Conservation (phyloP, 768 basidiomycete genomes). For the Kwoniella shandongensis region DNA sequence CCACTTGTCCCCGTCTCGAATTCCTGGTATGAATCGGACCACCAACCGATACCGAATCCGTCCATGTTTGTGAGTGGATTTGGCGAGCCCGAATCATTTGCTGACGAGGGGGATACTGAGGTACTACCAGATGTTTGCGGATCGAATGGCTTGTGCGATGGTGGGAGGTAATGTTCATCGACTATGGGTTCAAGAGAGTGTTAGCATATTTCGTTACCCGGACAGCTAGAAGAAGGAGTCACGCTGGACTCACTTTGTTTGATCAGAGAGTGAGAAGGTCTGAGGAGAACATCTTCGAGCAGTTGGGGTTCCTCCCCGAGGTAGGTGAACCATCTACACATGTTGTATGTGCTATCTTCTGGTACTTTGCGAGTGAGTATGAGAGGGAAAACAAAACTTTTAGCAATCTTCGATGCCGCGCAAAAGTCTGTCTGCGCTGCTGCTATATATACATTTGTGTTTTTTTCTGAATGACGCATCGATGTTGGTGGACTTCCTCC, state of each 20-base stretch:
- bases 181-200: background rate
- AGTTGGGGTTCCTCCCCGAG: constrained; percentile 23
- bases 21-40: constrained; percentile 10
- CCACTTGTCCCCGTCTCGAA: constrained; percentile 8
- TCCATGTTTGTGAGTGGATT: constrained; percentile 26
- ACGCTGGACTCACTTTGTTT: constrained; percentile 19
- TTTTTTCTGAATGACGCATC: no score
- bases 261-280: constrained; percentile 22
- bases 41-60: constrained; percentile 24
- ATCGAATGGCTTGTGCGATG: constrained; percentile 5
- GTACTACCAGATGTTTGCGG: background rate
- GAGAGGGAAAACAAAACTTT: no score
- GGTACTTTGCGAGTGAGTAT: background rate
- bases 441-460: background rate
- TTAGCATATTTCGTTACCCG: background rate
- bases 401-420: no score
- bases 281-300: constrained; percentile 22
- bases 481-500: no score
- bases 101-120: background rate
- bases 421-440: no score
- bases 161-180: constrained; percentile 18
- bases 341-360: constrained; percentile 1
- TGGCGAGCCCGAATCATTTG: constrained; percentile 18
- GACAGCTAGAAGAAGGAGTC: background rate
- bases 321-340: constrained; percentile 28